Base-by-base conservation (phyloP, 192 early-diverging fungal species). In the Podila verticillata region DNA sequence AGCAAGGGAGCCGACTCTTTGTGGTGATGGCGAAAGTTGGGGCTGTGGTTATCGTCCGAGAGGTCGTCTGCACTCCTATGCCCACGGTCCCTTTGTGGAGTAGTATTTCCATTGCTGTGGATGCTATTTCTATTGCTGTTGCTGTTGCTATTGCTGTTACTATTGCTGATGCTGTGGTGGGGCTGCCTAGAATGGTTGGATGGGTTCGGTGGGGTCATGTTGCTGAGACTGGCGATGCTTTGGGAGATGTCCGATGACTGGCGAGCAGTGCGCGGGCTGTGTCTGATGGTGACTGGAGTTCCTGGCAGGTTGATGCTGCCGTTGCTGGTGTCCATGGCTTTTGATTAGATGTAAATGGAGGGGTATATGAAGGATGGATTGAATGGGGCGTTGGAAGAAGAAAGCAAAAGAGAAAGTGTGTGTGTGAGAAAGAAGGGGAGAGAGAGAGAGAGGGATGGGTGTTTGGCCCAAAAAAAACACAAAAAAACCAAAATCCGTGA, bases 221-320 rank as follows among this genome's bases (percentile, higher is more conserved):
- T 65, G 39, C 66, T 69, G 20, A 80, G 65, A 24, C 70, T 68
- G 7, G 72, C 70, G 39, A 80, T 72, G 57, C 77, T 80, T 34
- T 72, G 70, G n/a, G 77, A 80, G 35, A 80, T 15, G 49, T 54
- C 49, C 15, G 20, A 54, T 54, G 19, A 8, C 20, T 34, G 13
- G 64, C 66, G 34, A 61, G 67, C 49, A 72, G 65, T 48, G 71
- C 70, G n/a, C 65, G 63, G 19, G 70, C 39, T 1, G 70, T 68
- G 24, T 58, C 48, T 12, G 56, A 64, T 9, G 61, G 24, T 8
- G 77, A 24, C 4, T 65, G 65, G 0, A 57, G 69, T 30, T 19
- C 66, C 2, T 47, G 62, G 7, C 34, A 17, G 13, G 32, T 3
- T 34, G 61, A 3, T 15, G 22, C 22, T 54, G 7, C 22, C 49